These are phyloP conservation scores for Auriculariales sp. DNA, from an alignment of 768 basidiomycete species.

Conservation along the genomic window DNA sequence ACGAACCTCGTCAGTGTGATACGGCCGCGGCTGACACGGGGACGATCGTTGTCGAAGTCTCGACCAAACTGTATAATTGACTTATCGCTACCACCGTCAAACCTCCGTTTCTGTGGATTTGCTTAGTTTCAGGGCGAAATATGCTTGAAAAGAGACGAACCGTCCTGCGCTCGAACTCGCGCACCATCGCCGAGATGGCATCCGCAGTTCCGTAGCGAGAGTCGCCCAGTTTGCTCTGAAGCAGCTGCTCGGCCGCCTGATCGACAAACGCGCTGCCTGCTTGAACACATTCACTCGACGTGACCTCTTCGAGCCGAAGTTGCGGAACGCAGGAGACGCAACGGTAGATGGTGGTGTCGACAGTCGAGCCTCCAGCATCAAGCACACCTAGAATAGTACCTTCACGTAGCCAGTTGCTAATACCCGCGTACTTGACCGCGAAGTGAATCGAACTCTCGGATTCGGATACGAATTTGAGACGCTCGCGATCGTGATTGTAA, in stretches of 20 bases:
- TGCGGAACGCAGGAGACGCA: not conserved
- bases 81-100: not conserved
- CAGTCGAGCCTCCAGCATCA: not conserved
- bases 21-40: not conserved
- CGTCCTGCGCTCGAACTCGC: too few species aligned
- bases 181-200: too few species aligned
- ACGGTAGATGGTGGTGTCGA: not conserved
- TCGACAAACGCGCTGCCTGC: not conserved
- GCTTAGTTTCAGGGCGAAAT: too few species aligned
- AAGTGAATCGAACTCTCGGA: not conserved
- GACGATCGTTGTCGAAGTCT: slow-evolving; percentile 2
- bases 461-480: not conserved
- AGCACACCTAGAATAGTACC: not conserved
- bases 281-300: not conserved
- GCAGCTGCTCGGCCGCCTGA: not conserved
- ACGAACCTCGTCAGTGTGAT: not conserved
- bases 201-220: too few species aligned
- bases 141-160: too few species aligned
- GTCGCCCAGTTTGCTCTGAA: not conserved
- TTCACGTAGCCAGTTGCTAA: not conserved
- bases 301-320: not conserved
- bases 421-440: not conserved
- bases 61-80: slow-evolving; percentile 1
- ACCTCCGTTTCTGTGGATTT: slow-evolving; percentile 1
- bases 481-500: not conserved